These are phyloP conservation scores for Naganishia sp. DNA, from an alignment of 1,284 basidiomycete species.

Conservation along the genomic window DNA sequence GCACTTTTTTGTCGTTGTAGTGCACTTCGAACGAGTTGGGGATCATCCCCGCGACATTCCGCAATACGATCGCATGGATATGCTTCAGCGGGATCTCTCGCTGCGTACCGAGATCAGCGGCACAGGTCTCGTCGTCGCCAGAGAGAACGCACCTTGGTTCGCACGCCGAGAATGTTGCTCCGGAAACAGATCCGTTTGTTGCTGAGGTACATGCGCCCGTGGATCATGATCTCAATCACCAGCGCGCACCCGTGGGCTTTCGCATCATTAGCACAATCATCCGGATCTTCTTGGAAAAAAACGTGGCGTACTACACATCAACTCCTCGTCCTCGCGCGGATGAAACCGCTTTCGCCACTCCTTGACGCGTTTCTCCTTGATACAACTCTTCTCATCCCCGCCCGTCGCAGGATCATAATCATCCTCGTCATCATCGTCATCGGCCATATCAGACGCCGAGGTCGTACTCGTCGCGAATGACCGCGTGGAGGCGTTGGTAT, in stretches of 20 bases:
- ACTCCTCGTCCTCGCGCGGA: constrained; percentile 30
- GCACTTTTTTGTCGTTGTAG: constrained; percentile 5
- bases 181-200: constrained; percentile 34
- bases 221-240: constrained; percentile 37
- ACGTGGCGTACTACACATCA: constrained; percentile 35
- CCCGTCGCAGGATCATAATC: constrained; percentile 24
- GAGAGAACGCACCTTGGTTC: constrained; percentile 34
- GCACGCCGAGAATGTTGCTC: constrained; percentile 38
- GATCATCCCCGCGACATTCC: constrained; percentile 37
- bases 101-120: neutral
- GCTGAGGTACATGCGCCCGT: constrained; percentile 37
- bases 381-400: constrained; percentile 25
- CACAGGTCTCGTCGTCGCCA: neutral
- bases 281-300: neutral
- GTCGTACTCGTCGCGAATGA: constrained; percentile 15
- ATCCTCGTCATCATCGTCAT: constrained; percentile 23
- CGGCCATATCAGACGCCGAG: neutral
- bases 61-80: constrained; percentile 31
- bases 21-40: constrained; percentile 38
- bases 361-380: constrained; percentile 36
- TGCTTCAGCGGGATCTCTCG: constrained; percentile 33
- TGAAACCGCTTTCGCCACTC: constrained; percentile 37
- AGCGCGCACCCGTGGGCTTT: constrained; percentile 37
- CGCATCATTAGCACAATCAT: neutral
- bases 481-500: constrained; percentile 11